Base-by-base conservation (phyloP, 495 filamentous ascomycete species). In the Hypoxylon intermedium region DNA sequence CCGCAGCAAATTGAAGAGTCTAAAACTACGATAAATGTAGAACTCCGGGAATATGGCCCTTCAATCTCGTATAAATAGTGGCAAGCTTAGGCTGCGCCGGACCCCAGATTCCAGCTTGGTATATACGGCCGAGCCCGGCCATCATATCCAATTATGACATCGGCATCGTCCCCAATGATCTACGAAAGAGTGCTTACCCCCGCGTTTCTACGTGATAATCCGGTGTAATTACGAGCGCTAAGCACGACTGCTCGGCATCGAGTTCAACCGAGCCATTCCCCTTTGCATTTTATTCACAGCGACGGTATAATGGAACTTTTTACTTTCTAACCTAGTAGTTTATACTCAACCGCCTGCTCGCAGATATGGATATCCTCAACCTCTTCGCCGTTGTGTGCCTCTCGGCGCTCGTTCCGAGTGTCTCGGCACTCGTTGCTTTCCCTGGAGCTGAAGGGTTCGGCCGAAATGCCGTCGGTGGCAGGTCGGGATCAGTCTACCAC, bases 371-470 rank as follows among this genome's bases (percentile, higher is more conserved):
- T 15, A 46, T 43, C 26, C 26, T 65, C 0, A 43, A 48, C 9
- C 40, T 37, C 43, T 38, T 61, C 15, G 43, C 40, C 0, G 34
- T 37, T 3, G 52, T 33, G 5, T 61, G 41, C 6, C 18, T 63
- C 15, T 41, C 51, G 3, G n/a, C 57, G 5, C 28, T 68, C 28
- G 26, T 46, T 12, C 55, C 58, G 7, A 53, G 18, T 16, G 41
- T n/a, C 19, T 65, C 53, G n/a, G 68, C 31, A 9, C 58, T 59
- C 5, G 61, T 65, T 47, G 74, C 76, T 6, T 78, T 78, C 46
- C 62, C 72, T 13, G 72, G 75, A 13, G 76, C 76, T 12, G 66
- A 74, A 38, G 74, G 76, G 28, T 78, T 78, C 41, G 75, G 76
- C 6, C 67, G 68, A 11, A 68, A 71, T 13, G 70, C 75, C 0